Conservation (phyloP, 2,329 filamentous ascomycete genomes). For the Colletotrichum tofieldiae region DNA sequence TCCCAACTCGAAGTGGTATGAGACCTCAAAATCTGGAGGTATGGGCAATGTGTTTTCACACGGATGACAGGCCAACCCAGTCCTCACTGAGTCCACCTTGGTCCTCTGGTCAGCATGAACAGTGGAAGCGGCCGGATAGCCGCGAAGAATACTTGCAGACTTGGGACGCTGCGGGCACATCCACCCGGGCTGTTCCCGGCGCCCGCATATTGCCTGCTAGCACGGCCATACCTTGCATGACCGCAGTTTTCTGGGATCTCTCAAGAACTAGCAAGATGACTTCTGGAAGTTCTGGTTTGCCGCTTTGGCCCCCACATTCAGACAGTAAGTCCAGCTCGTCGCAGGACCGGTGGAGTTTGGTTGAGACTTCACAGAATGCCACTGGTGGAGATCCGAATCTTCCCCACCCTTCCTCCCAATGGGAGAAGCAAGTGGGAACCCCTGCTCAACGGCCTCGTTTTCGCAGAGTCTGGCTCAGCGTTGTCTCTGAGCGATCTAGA, state of each 20-base stretch:
- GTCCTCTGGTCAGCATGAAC: not conserved
- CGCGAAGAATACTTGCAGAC: constrained; percentile 14
- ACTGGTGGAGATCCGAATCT: not conserved
- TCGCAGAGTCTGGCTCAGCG: not conserved
- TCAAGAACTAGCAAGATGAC: not conserved
- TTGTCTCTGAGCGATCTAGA: not conserved
- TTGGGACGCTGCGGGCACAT: constrained; percentile 8
- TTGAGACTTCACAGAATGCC: not conserved
- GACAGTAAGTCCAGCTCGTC: not conserved
- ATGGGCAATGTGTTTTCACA: constrained; percentile 17
- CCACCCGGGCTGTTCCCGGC: constrained; percentile 32
- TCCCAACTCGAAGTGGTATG: constrained; percentile 12
- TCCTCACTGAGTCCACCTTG: not conserved
- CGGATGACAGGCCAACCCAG: constrained; percentile 22
- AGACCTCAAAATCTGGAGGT: constrained; percentile 12
- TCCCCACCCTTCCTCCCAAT: not conserved
- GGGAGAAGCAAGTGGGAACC: not conserved
- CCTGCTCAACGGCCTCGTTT: not conserved
- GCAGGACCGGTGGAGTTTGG: not conserved
- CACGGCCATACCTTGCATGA: not conserved
- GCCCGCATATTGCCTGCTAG: constrained; percentile 26
- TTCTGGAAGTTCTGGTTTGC: not conserved
- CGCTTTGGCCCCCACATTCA: not conserved
- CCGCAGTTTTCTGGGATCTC: not conserved
- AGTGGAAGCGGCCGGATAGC: constrained; percentile 11